phyloP scores from a whole-genome alignment of 345 rosid species.

The Zanthoxylum bungeanum region DNA sequence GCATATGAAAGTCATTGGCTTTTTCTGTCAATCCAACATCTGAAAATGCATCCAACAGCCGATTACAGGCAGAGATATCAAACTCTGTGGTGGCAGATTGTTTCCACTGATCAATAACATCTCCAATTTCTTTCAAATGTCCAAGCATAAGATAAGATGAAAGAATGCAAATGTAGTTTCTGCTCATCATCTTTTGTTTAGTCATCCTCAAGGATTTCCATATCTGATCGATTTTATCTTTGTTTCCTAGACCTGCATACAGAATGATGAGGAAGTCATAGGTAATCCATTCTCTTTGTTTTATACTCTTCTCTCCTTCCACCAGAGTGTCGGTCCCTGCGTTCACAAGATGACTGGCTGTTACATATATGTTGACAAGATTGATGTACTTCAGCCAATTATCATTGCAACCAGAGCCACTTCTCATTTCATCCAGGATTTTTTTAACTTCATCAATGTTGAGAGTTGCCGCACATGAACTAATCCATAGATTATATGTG shows the following conservation, averaged over 20 bases:
- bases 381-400: conserved; percentile 59
- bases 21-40: conserved; percentile 49
- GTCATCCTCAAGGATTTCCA: conserved; percentile 88
- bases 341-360: conserved; percentile 46
- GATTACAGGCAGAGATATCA: conserved; percentile 49
- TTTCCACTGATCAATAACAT: conserved; percentile 81
- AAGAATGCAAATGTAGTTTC: conserved; percentile 70
- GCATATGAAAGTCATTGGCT: conserved; percentile 42
- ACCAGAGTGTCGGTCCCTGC: conserved; percentile 43
- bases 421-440: conserved; percentile 71
- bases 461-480: conserved; percentile 75
- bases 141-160: conserved; percentile 81
- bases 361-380: conserved; percentile 51
- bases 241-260: conserved; percentile 71
- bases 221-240: conserved; percentile 73
- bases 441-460: conserved; percentile 50
- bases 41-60: conserved; percentile 54
- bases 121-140: conserved; percentile 59
- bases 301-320: conserved; percentile 56
- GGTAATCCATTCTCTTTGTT: conserved; percentile 86
- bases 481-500: conserved; percentile 85
- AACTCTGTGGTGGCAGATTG: conserved; percentile 56
- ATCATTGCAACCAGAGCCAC: conserved; percentile 38
- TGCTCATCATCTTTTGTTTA: conserved; percentile 77
- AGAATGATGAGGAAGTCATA: conserved; percentile 84